Base-by-base conservation (phyloP, 345 rosid genomes). In the Iberis pinnata region DNA sequence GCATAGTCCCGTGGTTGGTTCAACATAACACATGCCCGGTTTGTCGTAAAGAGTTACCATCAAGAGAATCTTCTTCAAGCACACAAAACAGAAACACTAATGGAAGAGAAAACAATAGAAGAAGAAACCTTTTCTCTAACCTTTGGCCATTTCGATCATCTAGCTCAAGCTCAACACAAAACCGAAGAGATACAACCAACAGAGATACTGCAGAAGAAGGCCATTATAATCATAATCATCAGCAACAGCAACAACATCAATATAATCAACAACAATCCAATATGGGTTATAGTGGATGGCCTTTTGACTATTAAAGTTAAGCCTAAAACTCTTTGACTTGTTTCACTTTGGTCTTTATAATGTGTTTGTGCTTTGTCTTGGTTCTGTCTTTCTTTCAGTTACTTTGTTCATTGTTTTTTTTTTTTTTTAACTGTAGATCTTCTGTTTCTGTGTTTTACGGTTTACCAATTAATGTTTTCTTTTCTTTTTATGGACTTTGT, bases 11-110 rank as follows among this genome's bases (percentile, higher is more conserved):
- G 4, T 83, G 95, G 95, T 74, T 86, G 5, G 76, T 59, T 50
- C 90, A 77, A 78, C 95, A 86, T 69, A 86, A 86, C 75, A 60
- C 95, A 1, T 86, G 95, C 39, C 95, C 95, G 2, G 84, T 86
- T 24, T 86, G 95, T 64, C 95, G 88, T 20, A 86, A 86, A 58
- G 98, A 85, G 71, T 65, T 92, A 41, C 81, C 93, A 1, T 68
- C 68, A 3, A 76, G 70, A 56, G 84, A 79, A 41, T 67, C 86
- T 5, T 60, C 33, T 29, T 29, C 71, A 16, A 60, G 45, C 51
- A 33, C 71, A 20, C 72, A 84, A 56, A 69, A n/a, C n/a, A n/a
- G 73, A 63, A 22, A 6, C 25, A 22, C 25, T 6, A 22, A 22
- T 22, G 25, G 25, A 22, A 22, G 25, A 22, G 25, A 22, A 22